These are phyloP conservation scores for Boletus reticulatus DNA, from an alignment of 768 basidiomycete genomes.

Conservation along the genomic window DNA sequence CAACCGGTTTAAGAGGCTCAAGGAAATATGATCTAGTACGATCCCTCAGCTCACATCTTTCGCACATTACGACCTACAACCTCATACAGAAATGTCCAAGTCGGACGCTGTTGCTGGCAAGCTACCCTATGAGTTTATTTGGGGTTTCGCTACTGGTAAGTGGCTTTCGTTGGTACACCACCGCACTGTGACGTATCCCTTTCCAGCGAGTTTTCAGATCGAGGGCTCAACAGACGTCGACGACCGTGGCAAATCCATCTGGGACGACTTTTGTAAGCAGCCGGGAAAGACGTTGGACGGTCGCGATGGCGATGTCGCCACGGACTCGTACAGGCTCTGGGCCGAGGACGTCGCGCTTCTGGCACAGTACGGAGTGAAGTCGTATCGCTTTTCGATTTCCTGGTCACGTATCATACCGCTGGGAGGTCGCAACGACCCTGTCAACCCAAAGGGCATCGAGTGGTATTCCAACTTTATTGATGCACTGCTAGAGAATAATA, in stretches of 20 bases:
- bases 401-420: slow-evolving; percentile 77
- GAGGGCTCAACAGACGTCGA: slow-evolving; percentile 63
- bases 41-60: no score
- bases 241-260: slow-evolving; percentile 67
- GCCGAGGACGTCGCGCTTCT: slow-evolving; percentile 64
- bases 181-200: not conserved
- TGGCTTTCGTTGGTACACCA: not conserved
- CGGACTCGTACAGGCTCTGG: slow-evolving; percentile 69
- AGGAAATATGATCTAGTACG: no score
- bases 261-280: slow-evolving; percentile 67
- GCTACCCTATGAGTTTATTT: slow-evolving; percentile 60
- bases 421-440: slow-evolving; percentile 68
- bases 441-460: slow-evolving; percentile 67
- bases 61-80: no score
- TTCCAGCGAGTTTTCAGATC: slow-evolving; percentile 66
- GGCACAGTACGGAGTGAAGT: slow-evolving; percentile 60
- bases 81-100: slow-evolving; percentile 11
- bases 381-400: slow-evolving; percentile 74
- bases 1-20: no score
- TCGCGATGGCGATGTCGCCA: slow-evolving; percentile 63
- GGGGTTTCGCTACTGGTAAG: slow-evolving; percentile 71
- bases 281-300: slow-evolving; percentile 73
- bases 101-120: slow-evolving; percentile 36
- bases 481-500: slow-evolving; percentile 57
- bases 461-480: slow-evolving; percentile 74